Percentiles rank a stretch among this genome's conserved stretches.
Conservation (phyloP, 1,139 yeast species). For the Kurtzmaniella quercitrusa region DNA sequence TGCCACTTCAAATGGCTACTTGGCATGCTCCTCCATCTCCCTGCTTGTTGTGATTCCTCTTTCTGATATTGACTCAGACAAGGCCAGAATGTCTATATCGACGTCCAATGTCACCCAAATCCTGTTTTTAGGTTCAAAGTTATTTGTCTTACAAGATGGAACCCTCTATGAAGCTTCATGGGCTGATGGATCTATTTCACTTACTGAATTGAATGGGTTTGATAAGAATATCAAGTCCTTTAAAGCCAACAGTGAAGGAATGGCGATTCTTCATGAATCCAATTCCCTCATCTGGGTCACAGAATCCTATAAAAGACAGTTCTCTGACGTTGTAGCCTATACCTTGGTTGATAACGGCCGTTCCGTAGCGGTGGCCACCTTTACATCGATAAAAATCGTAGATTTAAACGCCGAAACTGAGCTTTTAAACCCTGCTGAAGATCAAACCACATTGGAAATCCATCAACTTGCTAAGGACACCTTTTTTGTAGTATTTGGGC, state of each 20-base stretch:
- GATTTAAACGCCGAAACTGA: slow-evolving; percentile 1
- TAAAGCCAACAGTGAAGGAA: slow-evolving; percentile 2
- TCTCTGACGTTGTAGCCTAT: not conserved
- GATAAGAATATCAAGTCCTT: not conserved
- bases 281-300: slow-evolving; percentile 6
- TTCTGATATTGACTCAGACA: slow-evolving; percentile 7
- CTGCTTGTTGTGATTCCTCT: slow-evolving; percentile 17
- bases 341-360: not conserved
- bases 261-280: slow-evolving; percentile 10
- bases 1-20: slow-evolving; percentile 22
- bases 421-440: slow-evolving; percentile 6
- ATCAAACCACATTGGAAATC: slow-evolving; percentile 4
- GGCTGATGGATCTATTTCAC: not conserved
- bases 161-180: not conserved
- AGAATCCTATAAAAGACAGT: not conserved
- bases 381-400: not conserved
- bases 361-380: not conserved
- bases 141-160: not conserved
- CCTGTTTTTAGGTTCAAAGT: slow-evolving; percentile 1
- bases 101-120: not conserved
- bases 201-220: not conserved
- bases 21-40: slow-evolving; percentile 31
- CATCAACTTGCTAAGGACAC: slow-evolving; percentile 12
- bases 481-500: slow-evolving; percentile 21
- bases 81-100: not conserved